Evolutionary conservation across 2,329 filamentous ascomycete species (phyloP), one percentile per base, ranked within the genome.

Genomic region (Xylariaceae sp.): DNA sequence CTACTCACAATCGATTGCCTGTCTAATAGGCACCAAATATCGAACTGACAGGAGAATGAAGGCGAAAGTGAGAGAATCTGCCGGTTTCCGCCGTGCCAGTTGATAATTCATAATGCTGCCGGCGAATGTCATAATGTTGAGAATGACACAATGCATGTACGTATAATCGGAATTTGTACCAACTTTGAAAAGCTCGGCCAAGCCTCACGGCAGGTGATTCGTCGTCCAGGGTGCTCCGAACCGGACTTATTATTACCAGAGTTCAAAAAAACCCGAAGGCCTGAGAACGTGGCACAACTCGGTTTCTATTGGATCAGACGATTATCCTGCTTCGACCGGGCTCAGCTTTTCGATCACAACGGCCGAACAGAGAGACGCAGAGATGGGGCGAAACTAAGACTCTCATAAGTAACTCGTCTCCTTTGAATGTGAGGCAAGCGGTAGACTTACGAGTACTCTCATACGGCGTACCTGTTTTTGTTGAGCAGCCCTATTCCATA

Each of bases 261-360:
- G 9, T 8, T 17, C 15, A 30, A 8, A 11, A 45, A 39, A 47
- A 42, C 47, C 37, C 10, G 50, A 44, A 42, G 47, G 57, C 23
- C 34, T 47, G 47, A 55, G 57, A 51, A 59, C 60, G 60, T 62
- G 54, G 60, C 60, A 62, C 58, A 34, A 62, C 52, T 49, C 4
- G 13, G 47, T 11, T 11, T 49, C 17, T 49, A 49, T 49, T 49
- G 47, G 17, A 9, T 9, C 42, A 45, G 42, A 49, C 11, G 37
- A 18, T 11, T 49, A 11, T 10, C 17, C 17, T 49, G 47, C 47
- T 23, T 23, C 47, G 17, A 30, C 17, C 47, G 5, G 47, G 17
- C 17, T 30, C 11, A 10, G 5, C 8, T 17, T 8, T 42, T 13
- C 8, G 37, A 42, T 30, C 23, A 42, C 42, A n/a, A n/a, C 42